Evolutionary conservation across 148 eudicot genomes (phyloP), one percentile per base, ranked within the genome.

Genomic region (Pouteria glomerata): DNA sequence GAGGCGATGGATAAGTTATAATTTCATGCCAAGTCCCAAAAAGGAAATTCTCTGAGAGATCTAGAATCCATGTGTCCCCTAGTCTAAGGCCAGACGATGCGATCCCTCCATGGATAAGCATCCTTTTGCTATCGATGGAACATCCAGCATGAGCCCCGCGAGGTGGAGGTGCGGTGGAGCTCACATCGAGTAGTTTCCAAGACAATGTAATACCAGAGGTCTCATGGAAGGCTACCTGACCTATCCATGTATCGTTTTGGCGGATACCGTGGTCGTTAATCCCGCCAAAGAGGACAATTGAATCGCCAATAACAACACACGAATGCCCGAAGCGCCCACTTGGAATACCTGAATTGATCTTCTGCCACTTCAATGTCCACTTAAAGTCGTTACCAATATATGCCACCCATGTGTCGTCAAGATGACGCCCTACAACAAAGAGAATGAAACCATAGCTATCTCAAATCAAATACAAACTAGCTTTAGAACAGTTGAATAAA

Each of bases 91-190:
- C 94, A 45, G 86, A 82, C n/a, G 77, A 82, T 34, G 97, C 96
- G 8, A 96, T 96, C 57, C 99, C 99, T 52, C 99, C 99, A 79
- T 90, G 90, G 78, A 96, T 81, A 35, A 96, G 86, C 94, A 96
- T 90, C 68, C 78, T 84, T 35, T 69, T 73, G 71, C 76, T 83
- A 58, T 78, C 91, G 31, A 92, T 75, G 76, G 87, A 83, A 68
- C 97, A 92, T n/a, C 86, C 93, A 34, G 99, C 96, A 59, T 96
- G 99, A 61, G 99, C 99, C 44, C 99, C 99, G 8, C 99, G 93
- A 21, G 98, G 86, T 52, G 99, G 96, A 34, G 99, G 97, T 3
- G 78, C 80, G 26, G 65, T 71, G 5, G 94, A 31, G 24, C 93
- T 89, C 58, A 90, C 88, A n/a, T 88, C 88, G 6, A 96, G 88